phyloP scores from a whole-genome alignment of 768 basidiomycete genomes.

The Coprinellus micaceus region DNA sequence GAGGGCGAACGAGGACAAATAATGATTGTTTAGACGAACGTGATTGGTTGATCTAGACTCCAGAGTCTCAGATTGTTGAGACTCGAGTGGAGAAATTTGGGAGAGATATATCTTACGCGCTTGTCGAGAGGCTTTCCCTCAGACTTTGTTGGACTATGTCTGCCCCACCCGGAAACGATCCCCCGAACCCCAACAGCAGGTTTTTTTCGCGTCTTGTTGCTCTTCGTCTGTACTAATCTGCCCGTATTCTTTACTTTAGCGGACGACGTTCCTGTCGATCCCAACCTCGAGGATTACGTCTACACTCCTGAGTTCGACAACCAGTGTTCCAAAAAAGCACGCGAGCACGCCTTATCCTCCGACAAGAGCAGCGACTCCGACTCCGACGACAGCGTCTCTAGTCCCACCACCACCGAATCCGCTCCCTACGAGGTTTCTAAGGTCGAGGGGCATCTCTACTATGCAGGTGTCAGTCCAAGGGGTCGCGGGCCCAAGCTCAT shows the following conservation, averaged over 20 bases:
- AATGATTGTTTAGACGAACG: too few species aligned
- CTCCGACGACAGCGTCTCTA: slow-evolving; percentile 11
- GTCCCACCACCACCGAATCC: slow-evolving; percentile 16
- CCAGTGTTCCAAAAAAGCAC: too few species aligned
- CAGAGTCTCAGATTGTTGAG: too few species aligned
- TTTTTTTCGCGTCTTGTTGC: background rate
- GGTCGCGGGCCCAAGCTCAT: slow-evolving; percentile 31
- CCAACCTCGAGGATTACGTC: too few species aligned
- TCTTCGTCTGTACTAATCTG: background rate
- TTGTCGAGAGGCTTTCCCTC: too few species aligned
- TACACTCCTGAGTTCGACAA: too few species aligned
- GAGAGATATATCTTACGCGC: too few species aligned
- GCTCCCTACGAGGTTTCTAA: slow-evolving; percentile 20
- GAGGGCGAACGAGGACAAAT: too few species aligned
- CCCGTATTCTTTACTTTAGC: background rate
- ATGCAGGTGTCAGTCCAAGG: slow-evolving; percentile 25
- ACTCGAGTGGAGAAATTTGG: too few species aligned
- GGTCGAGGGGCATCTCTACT: slow-evolving; percentile 29
- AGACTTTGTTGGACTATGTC: background rate
- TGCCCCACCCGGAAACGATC: background rate
- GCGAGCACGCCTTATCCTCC: slow-evolving; percentile 1
- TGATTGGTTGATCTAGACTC: too few species aligned
- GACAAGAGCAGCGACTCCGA: slow-evolving; percentile 4
- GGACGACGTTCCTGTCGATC: too few species aligned
- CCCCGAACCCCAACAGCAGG: background rate